Evolutionary conservation across 345 rosid genomes (phyloP).

Genomic region (Fremontodendron californicum): DNA sequence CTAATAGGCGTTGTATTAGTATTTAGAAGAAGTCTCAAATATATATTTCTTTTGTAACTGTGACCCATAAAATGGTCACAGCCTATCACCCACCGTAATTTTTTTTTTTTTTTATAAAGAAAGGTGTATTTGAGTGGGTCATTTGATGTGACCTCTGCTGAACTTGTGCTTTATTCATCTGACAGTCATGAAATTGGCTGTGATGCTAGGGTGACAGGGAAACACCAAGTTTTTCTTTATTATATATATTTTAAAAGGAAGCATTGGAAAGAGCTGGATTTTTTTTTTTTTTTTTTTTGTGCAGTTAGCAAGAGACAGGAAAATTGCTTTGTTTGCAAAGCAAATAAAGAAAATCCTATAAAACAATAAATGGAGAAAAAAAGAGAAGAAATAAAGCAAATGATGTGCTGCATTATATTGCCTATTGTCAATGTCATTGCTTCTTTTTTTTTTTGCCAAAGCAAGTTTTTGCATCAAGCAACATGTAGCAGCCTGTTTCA

Average conservation of each 20-base stretch:
- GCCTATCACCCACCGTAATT: slow-evolving; percentile 32
- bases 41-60: not conserved
- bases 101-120: not conserved
- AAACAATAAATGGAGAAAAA: not conserved
- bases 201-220: slow-evolving; percentile 13
- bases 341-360: not conserved
- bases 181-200: slow-evolving; percentile 19
- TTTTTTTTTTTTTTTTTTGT: no score
- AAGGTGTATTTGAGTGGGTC: slow-evolving; percentile 20
- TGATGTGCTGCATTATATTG: not conserved
- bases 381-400: not conserved
- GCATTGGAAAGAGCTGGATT: not conserved
- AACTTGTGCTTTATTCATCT: slow-evolving; percentile 25
- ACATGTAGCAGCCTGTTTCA: not conserved
- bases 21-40: not conserved
- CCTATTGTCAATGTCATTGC: no score
- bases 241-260: not conserved
- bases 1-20: not conserved
- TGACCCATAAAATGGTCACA: slow-evolving; percentile 28
- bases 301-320: not conserved
- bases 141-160: slow-evolving; percentile 28
- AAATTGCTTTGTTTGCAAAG: not conserved
- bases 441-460: no score
- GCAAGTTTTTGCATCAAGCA: not conserved
- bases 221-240: not conserved